phyloP scores from a whole-genome alignment of 805 yeast species.

The Ogataea allantospora region DNA sequence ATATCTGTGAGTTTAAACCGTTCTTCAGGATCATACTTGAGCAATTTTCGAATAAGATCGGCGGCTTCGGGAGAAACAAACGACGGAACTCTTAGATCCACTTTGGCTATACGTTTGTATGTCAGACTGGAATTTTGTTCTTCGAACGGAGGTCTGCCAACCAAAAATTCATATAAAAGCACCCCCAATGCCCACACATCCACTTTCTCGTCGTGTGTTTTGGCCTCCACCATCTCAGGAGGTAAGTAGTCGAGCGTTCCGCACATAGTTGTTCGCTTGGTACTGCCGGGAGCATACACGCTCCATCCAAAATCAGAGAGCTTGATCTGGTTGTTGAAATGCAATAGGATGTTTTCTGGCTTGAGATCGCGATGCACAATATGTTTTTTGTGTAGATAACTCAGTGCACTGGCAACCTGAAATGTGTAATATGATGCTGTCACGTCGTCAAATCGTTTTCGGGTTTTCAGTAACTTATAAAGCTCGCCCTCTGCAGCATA shows the following conservation, averaged over 20 bases:
- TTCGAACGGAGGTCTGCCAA: conserved; percentile 91
- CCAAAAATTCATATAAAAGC: conserved; percentile 77
- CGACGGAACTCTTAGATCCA: conserved; percentile 72
- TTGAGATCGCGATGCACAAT: conserved; percentile 91
- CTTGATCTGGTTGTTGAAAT: conserved; percentile 72
- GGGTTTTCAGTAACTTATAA: conserved; percentile 66
- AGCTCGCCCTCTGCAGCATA: conserved; percentile 85
- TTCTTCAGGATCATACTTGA: conserved; percentile 67
- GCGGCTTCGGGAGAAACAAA: conserved; percentile 71
- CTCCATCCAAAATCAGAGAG: conserved; percentile 97
- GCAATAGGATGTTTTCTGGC: conserved; percentile 86
- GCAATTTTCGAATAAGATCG: conserved; percentile 62
- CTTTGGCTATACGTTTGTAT: conserved; percentile 72
- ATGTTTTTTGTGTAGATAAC: conserved; percentile 72
- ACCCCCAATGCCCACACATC: conserved; percentile 95
- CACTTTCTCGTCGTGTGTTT: conserved; percentile 71
- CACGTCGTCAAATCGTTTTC: conserved; percentile 67
- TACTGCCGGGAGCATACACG: conserved; percentile 55
- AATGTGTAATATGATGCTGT: conserved; percentile 75
- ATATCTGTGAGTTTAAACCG: conserved; percentile 64
- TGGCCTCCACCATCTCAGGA: conserved; percentile 90
- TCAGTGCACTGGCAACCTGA: conserved; percentile 80
- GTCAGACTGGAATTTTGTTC: conserved; percentile 76
- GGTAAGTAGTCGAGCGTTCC: conserved; percentile 94
- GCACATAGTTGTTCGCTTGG: conserved; percentile 76